phyloP scores from a whole-genome alignment of 768 basidiomycete species.

The Kondoa subrosea region DNA sequence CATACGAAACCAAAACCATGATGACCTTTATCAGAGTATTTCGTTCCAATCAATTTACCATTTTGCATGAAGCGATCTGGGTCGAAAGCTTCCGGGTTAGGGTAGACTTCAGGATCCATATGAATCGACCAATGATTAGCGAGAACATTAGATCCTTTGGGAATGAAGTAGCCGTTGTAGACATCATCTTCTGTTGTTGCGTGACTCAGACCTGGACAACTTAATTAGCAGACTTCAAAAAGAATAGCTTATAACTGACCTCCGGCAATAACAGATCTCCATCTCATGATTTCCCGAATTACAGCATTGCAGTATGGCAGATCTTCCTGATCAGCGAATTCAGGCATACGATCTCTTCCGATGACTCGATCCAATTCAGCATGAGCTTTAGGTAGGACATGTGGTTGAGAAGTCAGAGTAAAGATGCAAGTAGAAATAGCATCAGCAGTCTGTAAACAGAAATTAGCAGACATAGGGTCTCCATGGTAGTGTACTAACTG shows the following conservation, averaged over 20 bases:
- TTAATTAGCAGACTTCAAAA: too few relatives aligned
- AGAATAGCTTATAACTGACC: too few relatives aligned
- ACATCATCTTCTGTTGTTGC: constrained; percentile 10
- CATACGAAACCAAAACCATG: background rate
- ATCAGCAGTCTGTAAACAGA: constrained; percentile 12
- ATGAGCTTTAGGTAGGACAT: constrained; percentile 1
- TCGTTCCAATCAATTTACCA: background rate
- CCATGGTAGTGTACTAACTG: background rate
- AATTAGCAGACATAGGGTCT: too few relatives aligned
- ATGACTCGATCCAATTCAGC: constrained; percentile 23
- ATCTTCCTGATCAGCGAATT: constrained; percentile 23
- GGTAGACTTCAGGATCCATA: constrained; percentile 10
- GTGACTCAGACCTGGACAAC: constrained; percentile 5
- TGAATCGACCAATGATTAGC: background rate
- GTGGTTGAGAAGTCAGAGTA: constrained; percentile 9
- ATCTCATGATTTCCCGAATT: constrained; percentile 25
- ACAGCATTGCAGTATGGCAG: constrained; percentile 23
- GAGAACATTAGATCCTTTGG: constrained; percentile 10
- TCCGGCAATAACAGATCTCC: constrained; percentile 27
- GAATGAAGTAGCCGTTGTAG: constrained; percentile 15
- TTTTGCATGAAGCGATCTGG: constrained; percentile 17
- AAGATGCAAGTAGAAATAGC: constrained; percentile 15
- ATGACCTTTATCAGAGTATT: background rate
- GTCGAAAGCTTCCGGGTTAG: constrained; percentile 37
- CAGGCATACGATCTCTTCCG: constrained; percentile 23